These are phyloP conservation scores for Leccinum imitatum DNA, from an alignment of 768 basidiomycete species.

Conservation along the genomic window DNA sequence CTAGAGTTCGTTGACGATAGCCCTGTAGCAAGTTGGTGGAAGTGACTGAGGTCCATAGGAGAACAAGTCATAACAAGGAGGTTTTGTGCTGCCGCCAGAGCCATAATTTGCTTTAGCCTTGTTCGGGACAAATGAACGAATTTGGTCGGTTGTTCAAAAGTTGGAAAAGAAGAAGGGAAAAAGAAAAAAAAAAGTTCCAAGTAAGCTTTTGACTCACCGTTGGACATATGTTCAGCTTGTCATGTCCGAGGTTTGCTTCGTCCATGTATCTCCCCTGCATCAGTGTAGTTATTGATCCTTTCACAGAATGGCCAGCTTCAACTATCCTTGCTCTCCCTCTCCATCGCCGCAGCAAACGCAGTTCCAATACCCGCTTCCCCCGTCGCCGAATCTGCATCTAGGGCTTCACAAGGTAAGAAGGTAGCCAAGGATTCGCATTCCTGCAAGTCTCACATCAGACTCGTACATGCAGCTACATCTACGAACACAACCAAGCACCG, in stretches of 20 bases:
- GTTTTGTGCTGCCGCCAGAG: neutral
- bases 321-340: slow-evolving; percentile 64
- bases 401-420: slow-evolving; percentile 20
- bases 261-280: too few relatives aligned
- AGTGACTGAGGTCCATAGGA: neutral
- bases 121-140: slow-evolving; percentile 19
- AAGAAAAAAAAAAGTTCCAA: neutral
- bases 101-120: neutral
- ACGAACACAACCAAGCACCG: slow-evolving; percentile 55
- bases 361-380: slow-evolving; percentile 43
- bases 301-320: slow-evolving; percentile 13
- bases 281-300: neutral
- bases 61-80: neutral
- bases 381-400: slow-evolving; percentile 19
- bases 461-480: slow-evolving; percentile 14
- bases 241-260: slow-evolving; percentile 25
- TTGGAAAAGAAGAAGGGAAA: neutral
- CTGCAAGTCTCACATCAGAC: slow-evolving; percentile 2
- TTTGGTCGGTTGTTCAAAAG: slow-evolving; percentile 26
- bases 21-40: neutral
- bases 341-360: slow-evolving; percentile 56
- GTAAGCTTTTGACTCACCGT: neutral
- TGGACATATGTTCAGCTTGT: slow-evolving; percentile 13
- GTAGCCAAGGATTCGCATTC: neutral
- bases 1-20: neutral